A percentile compares a stretch with the other conserved stretches of the same genome.
These are phyloP conservation scores for Bullera alba DNA, from an alignment of 768 basidiomycete species.

Conservation along the genomic window DNA sequence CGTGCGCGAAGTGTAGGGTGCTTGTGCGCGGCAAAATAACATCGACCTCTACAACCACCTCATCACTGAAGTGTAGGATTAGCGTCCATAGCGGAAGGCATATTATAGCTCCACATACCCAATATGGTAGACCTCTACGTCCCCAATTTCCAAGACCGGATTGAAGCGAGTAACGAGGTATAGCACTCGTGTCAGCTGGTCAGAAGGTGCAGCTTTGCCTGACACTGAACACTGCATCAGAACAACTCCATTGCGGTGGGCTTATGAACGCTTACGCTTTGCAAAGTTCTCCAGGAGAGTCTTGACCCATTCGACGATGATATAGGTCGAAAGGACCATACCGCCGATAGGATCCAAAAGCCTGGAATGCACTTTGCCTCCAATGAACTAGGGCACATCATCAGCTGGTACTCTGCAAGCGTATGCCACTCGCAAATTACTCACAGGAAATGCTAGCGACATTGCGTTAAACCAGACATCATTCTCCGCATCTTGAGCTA, in stretches of 20 bases:
- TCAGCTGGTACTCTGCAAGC: neutral
- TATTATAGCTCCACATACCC: constrained; percentile 29
- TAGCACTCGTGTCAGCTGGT: constrained; percentile 41
- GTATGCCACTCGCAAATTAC: neutral
- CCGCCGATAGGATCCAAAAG: constrained; percentile 49
- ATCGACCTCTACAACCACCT: constrained; percentile 38
- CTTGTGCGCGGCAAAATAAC: constrained; percentile 36
- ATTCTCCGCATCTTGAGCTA: constrained; percentile 50
- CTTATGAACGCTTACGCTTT: constrained; percentile 35
- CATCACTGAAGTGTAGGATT: constrained; percentile 14
- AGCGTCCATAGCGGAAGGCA: constrained; percentile 6
- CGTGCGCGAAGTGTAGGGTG: constrained; percentile 44
- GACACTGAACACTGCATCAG: constrained; percentile 25
- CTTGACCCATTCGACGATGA: constrained; percentile 45
- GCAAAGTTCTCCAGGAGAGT: constrained; percentile 47
- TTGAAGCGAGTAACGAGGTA: constrained; percentile 48
- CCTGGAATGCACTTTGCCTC: constrained; percentile 30
- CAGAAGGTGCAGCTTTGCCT: constrained; percentile 30
- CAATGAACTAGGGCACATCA: constrained; percentile 25
- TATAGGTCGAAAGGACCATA: constrained; percentile 46
- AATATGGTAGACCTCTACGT: constrained; percentile 47
- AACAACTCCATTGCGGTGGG: neutral
- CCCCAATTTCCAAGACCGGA: constrained; percentile 44
- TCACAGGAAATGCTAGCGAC: constrained; percentile 47
- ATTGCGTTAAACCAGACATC: constrained; percentile 49